Base-by-base conservation (phyloP, 176 grass and related monocot species). In the Phoenix roebelenii region DNA sequence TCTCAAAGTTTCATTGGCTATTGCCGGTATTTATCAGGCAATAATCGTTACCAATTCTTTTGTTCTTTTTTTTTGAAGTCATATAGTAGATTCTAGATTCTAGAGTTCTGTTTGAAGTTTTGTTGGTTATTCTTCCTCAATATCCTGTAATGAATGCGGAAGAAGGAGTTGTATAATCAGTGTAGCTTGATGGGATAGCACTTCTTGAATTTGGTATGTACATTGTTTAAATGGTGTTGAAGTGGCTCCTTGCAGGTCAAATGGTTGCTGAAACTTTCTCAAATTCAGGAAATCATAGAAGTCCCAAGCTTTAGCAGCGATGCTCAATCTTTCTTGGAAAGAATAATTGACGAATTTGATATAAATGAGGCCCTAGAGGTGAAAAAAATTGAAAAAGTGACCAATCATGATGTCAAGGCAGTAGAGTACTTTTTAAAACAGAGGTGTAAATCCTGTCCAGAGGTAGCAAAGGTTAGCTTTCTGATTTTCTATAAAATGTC, bases 391-490 rank as follows among this genome's bases (percentile, higher is more conserved):
- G 87, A 98, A 56, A 98, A 88, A 81, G 73, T 79, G 73, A 92
- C 93, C 23, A 98, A 92, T 59, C 87, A 98, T 76, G 87, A 98
- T 51, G 87, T 98, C 52, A 98, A 98, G 49, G 87, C 87, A 29
- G 84, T 92, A 3, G 93, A 98, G 49, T 98, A 92, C 80, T 98
- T 80, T 71, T 66, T 92, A 70, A 98, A 98, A 74, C 73, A 98
- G 67, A 98, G 71, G 76, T 98, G 93, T 61, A 80, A 71, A 57
- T 85, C 76, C 23, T 71, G 82, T 82, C 64, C 81, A 25, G 87
- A 98, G 52, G 59, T 98, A 83, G 76, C 66, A 58, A 88, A 89
- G 81, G 90, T 95, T 76, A 26, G 70, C 51, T 65, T 12, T 48
- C 3, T 60, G 18, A 59, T 67, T 12, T 15, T 50, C 15, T 29